A percentile compares a stretch with the other conserved stretches of the same genome.
Evolutionary conservation across 257 asterid species (phyloP).

Genomic region (Avicennia marina): DNA sequence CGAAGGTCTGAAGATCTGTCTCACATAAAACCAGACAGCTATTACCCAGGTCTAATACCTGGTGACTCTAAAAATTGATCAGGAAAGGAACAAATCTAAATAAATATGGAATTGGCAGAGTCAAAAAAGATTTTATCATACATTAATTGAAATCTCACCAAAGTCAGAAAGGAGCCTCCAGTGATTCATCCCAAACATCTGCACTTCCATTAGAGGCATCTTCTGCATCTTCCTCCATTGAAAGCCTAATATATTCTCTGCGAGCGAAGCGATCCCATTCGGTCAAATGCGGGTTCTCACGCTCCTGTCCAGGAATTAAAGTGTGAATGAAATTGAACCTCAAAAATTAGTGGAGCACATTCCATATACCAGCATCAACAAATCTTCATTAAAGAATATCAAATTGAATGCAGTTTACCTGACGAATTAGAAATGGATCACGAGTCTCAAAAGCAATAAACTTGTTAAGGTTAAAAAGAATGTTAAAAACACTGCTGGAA

Average conservation of each 20-base stretch:
- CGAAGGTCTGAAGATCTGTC: background rate
- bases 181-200: conserved; percentile 99
- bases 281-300: conserved; percentile 94
- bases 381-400: background rate
- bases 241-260: conserved; percentile 96
- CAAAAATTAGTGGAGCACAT: conserved; percentile 10
- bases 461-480: conserved; percentile 95
- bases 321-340: conserved; percentile 3
- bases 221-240: conserved; percentile 99
- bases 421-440: conserved; percentile 96
- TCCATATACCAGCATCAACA: background rate
- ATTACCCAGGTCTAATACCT: background rate
- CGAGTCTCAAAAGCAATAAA: conserved; percentile 99
- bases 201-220: conserved; percentile 99
- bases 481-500: conserved; percentile 86
- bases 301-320: conserved; percentile 57
- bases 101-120: conserved; percentile 5
- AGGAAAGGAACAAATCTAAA: background rate
- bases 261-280: conserved; percentile 99
- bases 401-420: conserved; percentile 45
- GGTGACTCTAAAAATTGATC: background rate
- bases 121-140: background rate
- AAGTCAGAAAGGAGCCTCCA: conserved; percentile 94
- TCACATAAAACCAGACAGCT: background rate
- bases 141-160: conserved; percentile 34